Base-by-base conservation (phyloP, 306 rosid genomes). In the Leucaena leucocephala region DNA sequence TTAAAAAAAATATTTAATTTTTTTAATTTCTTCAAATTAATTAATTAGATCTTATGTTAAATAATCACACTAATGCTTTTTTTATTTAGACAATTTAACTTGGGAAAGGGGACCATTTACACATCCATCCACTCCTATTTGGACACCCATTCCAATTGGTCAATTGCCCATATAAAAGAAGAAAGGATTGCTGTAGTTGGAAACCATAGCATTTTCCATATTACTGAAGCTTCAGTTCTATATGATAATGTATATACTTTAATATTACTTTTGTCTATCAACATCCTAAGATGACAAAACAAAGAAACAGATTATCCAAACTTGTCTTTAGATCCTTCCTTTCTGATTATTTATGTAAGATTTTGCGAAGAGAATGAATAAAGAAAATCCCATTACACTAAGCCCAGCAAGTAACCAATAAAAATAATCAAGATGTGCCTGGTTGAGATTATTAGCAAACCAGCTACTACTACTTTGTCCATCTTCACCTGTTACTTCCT, bases 401-500 rank as follows among this genome's bases (percentile, higher is more conserved):
- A 54, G 61, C 12, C 10, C 61, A 54, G 61, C 61, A 16, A 64
- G 70, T 36, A 64, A 36, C 70, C 70, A 36, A 27, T 35, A 64
- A 64, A 64, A 64, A 27, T 64, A 64, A 64, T 64, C 70, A 38
- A 64, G 70, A 64, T 64, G 70, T 64, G 70, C 70, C 6, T 64
- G 46, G 40, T 64, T 64, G 46, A 64, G 12, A 64, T 64, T 16
- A 38, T 64, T 3, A 38, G 46, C 21, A 36, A 64, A 64, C 70
- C 70, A 64, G 9, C 46, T 38, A 16, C 6, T 27, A 27, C 5
- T 65, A 7, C 21, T 9, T 3, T 38, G 48, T 8, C 48, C 46
- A 7, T 7, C 27, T 38, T 65, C 39, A 3, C 27, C 46, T 7
- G 48, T 65, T 16, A 65, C 46, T 38, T 65, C 7, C 44, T 65